Evolutionary conservation across 140 eudicot species (phyloP).

Genomic region (Senecio squalidus): DNA sequence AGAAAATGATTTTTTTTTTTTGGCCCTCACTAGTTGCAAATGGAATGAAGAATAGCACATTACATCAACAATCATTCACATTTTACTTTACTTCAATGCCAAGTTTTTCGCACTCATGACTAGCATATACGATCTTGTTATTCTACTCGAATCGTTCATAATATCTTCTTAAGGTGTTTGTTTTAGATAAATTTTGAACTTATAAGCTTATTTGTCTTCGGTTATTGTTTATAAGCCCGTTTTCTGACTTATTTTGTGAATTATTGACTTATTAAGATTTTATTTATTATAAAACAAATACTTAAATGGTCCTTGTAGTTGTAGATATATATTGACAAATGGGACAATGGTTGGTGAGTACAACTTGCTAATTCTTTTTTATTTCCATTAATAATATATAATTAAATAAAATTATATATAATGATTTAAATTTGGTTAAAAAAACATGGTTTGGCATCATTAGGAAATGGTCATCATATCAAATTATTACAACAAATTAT

Average conservation of each 20-base stretch:
- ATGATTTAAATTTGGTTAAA: neutral
- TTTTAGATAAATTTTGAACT: neutral
- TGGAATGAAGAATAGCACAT: neutral
- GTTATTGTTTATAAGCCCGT: too few species aligned
- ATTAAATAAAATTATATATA: neutral
- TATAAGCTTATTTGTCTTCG: too few species aligned
- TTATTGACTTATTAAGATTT: too few species aligned
- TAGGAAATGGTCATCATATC: neutral
- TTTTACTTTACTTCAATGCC: neutral
- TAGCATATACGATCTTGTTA: neutral
- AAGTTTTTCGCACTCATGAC: neutral
- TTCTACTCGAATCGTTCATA: too few species aligned
- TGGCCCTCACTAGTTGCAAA: neutral
- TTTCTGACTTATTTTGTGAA: too few species aligned
- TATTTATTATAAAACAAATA: neutral
- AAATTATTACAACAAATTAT: neutral
- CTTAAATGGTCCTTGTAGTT: neutral
- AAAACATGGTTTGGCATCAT: constrained; percentile 1
- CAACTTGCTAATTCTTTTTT: constrained; percentile 2
- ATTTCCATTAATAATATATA: neutral
- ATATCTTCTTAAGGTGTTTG: neutral
- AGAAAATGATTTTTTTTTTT: neutral
- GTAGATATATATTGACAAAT: neutral
- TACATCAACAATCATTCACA: neutral
- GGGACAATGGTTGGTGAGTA: neutral